Evolutionary conservation across 2,329 filamentous ascomycete species (phyloP), one percentile per base, ranked within the genome.

Genomic region (Claviceps pazoutovae): DNA sequence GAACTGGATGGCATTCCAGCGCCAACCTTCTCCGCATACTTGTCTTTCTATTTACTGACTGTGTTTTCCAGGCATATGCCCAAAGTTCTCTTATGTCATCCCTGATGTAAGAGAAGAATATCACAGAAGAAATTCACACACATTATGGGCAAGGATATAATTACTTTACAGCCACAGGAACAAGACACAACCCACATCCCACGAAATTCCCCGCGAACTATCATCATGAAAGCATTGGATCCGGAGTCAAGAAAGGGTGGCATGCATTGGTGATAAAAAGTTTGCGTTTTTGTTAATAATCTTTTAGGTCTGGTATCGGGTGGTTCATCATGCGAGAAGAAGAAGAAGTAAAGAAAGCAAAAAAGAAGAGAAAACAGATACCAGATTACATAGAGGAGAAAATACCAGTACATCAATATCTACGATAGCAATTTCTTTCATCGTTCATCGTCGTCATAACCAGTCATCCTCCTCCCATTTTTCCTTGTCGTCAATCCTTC

Each of bases 1-100:
- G 30, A 34, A 34, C 30, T 34, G 4, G 30, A 4, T 6, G 16
- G 17, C 42, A 46, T 47, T 58, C 48, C 17, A 23, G 59, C 30
- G 43, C 9, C n/a, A 17, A 16, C 14, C 34, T n/a, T 17, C 48
- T 5, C 16, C 21, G 5, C 48, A 34, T 19, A 23, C 14, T 14
- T 42, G 17, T 46, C 4, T 16, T 37, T n/a, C 21, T 56, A 8
- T 39, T 26, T 37, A 44, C 62, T 67, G 58, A 68, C 56, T 39
- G 48, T 48, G 36, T 36, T 49, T 13, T 34, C 19, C 54, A 88
- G 85, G 86, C 88, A 4, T 95, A 95, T 66, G 88, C 87, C 48
- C 83, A 88, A 64, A 90, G 79, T 67, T 89, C 87, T 54, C 78
- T 94, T 64, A 83, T 86, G 74, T 86, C 82, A 54, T 80, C 79